Evolutionary conservation across 2,329 filamentous ascomycete genomes (phyloP), one percentile per base, ranked within the genome.

Genomic region (Claviceps maximensis): DNA sequence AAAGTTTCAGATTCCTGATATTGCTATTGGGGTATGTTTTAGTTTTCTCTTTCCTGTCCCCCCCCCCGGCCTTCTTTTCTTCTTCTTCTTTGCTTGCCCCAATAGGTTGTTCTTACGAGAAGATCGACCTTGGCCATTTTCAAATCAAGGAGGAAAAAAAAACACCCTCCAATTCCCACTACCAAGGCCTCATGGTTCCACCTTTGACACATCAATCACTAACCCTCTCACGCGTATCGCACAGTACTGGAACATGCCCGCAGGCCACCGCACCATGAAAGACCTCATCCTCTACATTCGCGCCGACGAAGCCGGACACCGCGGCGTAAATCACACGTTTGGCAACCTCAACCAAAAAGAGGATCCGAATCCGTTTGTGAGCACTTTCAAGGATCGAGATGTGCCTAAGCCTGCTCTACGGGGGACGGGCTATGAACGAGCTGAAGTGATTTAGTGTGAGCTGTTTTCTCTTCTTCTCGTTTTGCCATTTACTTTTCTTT

Each of bases 311-410:
- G 87, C 87, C 4, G 87, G 87, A 66, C 89, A 95, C 64, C 79
- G 93, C 36, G 93, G 95, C 64, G 91, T 97, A 61, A 97, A 98
- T 70, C 93, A 98, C 67, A 97, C 93, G 0, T 71, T 98, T 44
- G 83, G 86, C 50, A 97, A 97, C 65, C 74, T 98, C 54, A 75
- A 95, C 60, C 89, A 93, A 65, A 82, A 80, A 51, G 76, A 83
- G 36, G 93, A 98, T 63, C 90, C 91, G 2, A 98, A 98, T 63
- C 93, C 93, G 2, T 98, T 93, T 63, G 84, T 88, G 47, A 87
- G 83, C 67, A 77, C 83, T 60, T 96, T 91, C 73, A 88, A 86
- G 68, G 80, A 89, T 57, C 72, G 74, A 15, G 71, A 72, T 5
- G 74, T 74, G 57, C 88, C 91, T 59, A 87, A 85, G 4, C 79